These are phyloP conservation scores for Teunomyces funiuensis DNA, from an alignment of 805 yeast species.

Conservation along the genomic window DNA sequence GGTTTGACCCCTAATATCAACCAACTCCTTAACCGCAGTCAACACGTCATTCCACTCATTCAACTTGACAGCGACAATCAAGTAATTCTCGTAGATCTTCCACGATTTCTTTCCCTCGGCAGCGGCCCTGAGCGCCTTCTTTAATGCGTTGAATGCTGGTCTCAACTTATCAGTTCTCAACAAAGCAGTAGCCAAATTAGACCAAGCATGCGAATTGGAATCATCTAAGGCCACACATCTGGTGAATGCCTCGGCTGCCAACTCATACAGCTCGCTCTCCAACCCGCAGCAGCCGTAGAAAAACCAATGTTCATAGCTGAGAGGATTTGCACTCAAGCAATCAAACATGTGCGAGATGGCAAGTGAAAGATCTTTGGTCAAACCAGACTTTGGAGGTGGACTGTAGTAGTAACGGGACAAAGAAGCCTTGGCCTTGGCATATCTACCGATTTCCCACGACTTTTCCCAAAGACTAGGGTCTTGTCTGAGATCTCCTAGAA, in stretches of 20 bases:
- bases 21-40: constrained; percentile 64
- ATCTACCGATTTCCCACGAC: constrained; percentile 85
- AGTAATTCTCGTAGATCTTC: constrained; percentile 88
- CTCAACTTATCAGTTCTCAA: constrained; percentile 60
- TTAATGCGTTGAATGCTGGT: constrained; percentile 84
- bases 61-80: constrained; percentile 76
- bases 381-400: constrained; percentile 59
- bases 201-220: constrained; percentile 81
- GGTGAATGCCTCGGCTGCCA: constrained; percentile 90
- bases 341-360: constrained; percentile 74
- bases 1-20: constrained; percentile 55
- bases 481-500: constrained; percentile 80
- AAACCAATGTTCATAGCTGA: constrained; percentile 82
- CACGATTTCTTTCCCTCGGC: constrained; percentile 70
- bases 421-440: constrained; percentile 83
- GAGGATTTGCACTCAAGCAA: constrained; percentile 69
- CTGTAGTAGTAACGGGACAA: constrained; percentile 69
- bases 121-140: constrained; percentile 71
- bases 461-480: constrained; percentile 77
- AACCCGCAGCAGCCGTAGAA: constrained; percentile 89
- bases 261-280: constrained; percentile 64
- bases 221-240: constrained; percentile 87
- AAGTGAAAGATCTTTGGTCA: constrained; percentile 46
- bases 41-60: constrained; percentile 89
- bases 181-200: constrained; percentile 82